phyloP scores from a whole-genome alignment of 139 green algal genomes.

The Chlamydomonas applanata region DNA sequence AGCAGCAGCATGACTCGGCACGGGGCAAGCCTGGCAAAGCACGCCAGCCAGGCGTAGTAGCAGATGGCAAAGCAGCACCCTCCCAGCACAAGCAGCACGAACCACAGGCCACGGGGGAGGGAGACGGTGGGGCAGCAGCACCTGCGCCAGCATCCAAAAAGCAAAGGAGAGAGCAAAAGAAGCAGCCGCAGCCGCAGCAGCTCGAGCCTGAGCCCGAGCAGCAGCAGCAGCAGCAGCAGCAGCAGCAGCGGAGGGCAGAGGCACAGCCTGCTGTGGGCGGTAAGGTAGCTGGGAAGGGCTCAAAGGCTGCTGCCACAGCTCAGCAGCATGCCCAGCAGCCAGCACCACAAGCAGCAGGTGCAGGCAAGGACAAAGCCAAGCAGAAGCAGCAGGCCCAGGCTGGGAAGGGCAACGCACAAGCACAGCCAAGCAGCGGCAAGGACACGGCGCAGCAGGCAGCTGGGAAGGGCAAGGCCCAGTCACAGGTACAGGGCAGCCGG shows the following conservation, averaged over 20 bases:
- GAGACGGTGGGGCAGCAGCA: neutral
- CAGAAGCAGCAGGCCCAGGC: neutral
- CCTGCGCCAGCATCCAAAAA: neutral
- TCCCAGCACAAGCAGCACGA: no score
- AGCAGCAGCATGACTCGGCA: no score
- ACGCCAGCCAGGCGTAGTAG: no score
- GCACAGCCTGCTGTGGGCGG: no score
- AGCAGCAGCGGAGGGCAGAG: slow-evolving; percentile 13
- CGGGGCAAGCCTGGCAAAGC: no score
- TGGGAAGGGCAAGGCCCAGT: neutral
- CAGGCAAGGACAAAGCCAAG: neutral
- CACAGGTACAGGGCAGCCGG: neutral
- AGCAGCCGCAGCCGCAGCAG: slow-evolving; percentile 21
- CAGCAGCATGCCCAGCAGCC: slow-evolving; percentile 17
- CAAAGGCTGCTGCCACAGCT: slow-evolving; percentile 13
- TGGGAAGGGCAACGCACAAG: neutral
- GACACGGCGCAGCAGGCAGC: neutral
- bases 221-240: slow-evolving; percentile 11
- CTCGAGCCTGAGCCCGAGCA: slow-evolving; percentile 1
- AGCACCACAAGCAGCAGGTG: slow-evolving; percentile 7
- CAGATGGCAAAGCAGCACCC: no score
- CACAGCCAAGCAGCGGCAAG: neutral
- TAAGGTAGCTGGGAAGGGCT: neutral
- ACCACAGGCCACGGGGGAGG: neutral
- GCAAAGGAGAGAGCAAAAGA: neutral